Evolutionary conservation across 345 rosid species (phyloP).

Genomic region (Rhodamnia rubescens): DNA sequence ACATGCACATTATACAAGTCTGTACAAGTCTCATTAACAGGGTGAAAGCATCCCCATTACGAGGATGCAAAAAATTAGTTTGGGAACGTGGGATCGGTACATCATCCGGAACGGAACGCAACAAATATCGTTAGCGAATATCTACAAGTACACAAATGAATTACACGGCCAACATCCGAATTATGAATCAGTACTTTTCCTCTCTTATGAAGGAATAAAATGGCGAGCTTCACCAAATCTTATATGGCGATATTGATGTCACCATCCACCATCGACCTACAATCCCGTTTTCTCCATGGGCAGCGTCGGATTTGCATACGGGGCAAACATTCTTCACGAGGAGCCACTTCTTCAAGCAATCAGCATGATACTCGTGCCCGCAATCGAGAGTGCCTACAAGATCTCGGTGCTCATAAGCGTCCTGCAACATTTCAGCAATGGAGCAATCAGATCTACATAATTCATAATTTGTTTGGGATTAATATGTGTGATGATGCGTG

Average conservation of each 20-base stretch:
- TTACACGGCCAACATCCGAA: not conserved
- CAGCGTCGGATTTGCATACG: conserved; percentile 74
- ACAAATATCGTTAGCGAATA: not conserved
- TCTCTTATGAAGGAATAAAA: not conserved
- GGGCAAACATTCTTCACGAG: conserved; percentile 76
- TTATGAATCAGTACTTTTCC: not conserved
- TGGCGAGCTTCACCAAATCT: not conserved
- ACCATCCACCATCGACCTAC: not conserved
- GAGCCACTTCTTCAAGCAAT: conserved; percentile 86
- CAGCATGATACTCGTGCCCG: conserved; percentile 68
- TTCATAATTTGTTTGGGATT: not conserved
- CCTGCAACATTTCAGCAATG: conserved; percentile 23
- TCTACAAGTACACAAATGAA: not conserved
- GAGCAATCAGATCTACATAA: not conserved
- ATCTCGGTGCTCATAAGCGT: conserved; percentile 41
- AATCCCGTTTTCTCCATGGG: conserved; percentile 7
- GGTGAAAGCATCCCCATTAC: not conserved
- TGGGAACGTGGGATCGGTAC: not conserved
- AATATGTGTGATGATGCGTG: not conserved
- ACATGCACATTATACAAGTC: conserved; percentile 6
- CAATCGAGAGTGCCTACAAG: conserved; percentile 59
- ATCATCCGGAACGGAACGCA: not conserved
- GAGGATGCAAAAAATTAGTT: not conserved
- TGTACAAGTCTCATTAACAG: conserved; percentile 8
- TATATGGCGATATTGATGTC: not conserved